Percentiles rank a stretch among this genome's conserved stretches.
Conservation (phyloP, 257 asterid species). For the Craterostigma plantagineum region DNA sequence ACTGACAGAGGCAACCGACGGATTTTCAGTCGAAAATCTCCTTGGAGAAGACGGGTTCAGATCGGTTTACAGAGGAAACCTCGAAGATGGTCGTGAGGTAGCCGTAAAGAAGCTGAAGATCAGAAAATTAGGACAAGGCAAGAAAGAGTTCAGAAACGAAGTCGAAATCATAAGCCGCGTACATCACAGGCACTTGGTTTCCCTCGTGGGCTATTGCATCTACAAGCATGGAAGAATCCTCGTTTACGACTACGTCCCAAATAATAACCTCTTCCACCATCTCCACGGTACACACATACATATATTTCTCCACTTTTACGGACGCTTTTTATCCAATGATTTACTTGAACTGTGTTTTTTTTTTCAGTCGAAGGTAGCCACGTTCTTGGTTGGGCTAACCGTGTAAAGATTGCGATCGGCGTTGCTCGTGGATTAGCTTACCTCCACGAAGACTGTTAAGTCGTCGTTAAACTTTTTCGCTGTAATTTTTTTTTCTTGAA, state of each 20-base stretch:
- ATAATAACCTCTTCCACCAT: conserved; percentile 72
- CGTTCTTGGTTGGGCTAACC: conserved; percentile 35
- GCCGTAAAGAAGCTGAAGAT: conserved; percentile 83
- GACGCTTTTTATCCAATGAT: too few relatives aligned
- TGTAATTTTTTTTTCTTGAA: background rate
- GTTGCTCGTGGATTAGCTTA: conserved; percentile 62
- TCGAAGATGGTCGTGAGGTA: conserved; percentile 53
- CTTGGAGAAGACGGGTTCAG: conserved; percentile 98
- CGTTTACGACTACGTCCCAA: conserved; percentile 71
- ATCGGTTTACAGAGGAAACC: conserved; percentile 60
- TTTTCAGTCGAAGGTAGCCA: conserved; percentile 24
- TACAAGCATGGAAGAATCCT: conserved; percentile 60
- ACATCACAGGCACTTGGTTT: conserved; percentile 94
- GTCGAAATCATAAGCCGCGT: conserved; percentile 85
- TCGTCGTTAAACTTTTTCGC: background rate
- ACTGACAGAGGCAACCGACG: conserved; percentile 55
- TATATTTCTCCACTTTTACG: too few relatives aligned
- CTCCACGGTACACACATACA: conserved; percentile 98
- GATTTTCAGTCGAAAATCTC: conserved; percentile 51
- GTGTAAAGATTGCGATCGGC: conserved; percentile 54
- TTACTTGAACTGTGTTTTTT: background rate
- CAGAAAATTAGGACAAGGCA: conserved; percentile 87
- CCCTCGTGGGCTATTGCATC: conserved; percentile 92
- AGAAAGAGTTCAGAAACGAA: conserved; percentile 85
- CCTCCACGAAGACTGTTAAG: conserved; percentile 61